Evolutionary conservation across 352 stramenopile species (phyloP), one percentile per base, ranked within the genome.

Genomic region (Globisporangium perplexum): DNA sequence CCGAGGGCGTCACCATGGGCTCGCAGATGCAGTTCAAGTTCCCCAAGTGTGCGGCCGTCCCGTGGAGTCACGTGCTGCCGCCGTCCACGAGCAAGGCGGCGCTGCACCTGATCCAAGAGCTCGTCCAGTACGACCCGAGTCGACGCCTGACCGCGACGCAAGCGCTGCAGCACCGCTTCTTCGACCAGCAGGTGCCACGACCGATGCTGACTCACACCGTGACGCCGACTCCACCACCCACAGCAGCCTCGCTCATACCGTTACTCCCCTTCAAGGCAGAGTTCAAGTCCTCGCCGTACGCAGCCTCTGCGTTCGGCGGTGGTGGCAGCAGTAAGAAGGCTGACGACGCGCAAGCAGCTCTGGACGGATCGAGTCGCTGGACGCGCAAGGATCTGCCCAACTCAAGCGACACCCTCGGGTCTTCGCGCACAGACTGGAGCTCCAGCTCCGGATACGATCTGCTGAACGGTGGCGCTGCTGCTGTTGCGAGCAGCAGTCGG

Each of bases 141-240:
- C 62, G 80, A 38, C 71, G 95, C 4, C 71, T 93, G 18, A 97
- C 88, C 33, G 90, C 94, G 2, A 60, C 74, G 0, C 88, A 98
- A 62, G 78, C 82, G n/a, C 69, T 98, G 52, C 89, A 98, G 70
- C 90, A 98, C 62, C 79, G 88, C n/a, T 98, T 93, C 68, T 98
- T 98, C 44, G 72, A 84, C 48, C 75, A 86, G 51, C n/a, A 35
- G 4, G 65, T 88, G 47, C 46, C 71, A 8, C 66, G 82, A n/a
- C 64, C 82, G 4, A 62, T 66, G 53, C 46, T 72, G 18, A 68
- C 71, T 7, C 41, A 46, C 15, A 3, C 12, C 0, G n/a, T 46
- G 1, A 54, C 31, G 22, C 7, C 48, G 22, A 49, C 45, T 31
- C 47, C 31, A 35, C 4, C 30, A 47, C 17, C 23, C 17, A 3